Base-by-base conservation (phyloP, 2,329 filamentous ascomycete genomes). In the Samsoniella hepiali region DNA sequence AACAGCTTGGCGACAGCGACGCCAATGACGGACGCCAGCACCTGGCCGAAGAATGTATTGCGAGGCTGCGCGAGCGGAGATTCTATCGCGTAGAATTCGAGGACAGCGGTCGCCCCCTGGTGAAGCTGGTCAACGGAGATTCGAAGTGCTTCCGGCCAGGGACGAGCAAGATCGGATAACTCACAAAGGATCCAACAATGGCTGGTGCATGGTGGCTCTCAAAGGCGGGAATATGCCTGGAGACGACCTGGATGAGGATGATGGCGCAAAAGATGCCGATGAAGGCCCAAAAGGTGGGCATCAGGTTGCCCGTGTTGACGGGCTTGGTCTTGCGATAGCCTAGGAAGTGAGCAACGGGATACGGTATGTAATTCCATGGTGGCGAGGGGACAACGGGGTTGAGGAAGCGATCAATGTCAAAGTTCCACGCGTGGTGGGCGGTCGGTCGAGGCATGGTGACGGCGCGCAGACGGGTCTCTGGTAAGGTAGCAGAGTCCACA, bases 341-440 rank as follows among this genome's bases (percentile, higher is more conserved):
- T 2, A 96, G 76, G 68, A 91, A 89, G 67, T 86, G 84, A 27
- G 90, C 84, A 27, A 95, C 71, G 0, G 84, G 83, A 54, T 79
- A 79, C 0, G 92, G 93, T 1, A 96, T 71, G 51, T 79, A 76
- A 34, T 82, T 77, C 72, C 91, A 83, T 68, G 84, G 85, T 47
- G 89, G 88, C 15, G 83, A 78, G 9, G 90, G 90, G 31, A 96
- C 72, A 65, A 86, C 80, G 3, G 82, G 89, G 72, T 94, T 92
- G 58, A 96, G 73, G 72, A 88, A 86, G n/a, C 76, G 77, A 79
- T 97, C 93, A 67, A 96, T 84, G 75, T 95, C 86, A 75, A 96
- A 86, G 70, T 88, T 81, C 77, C 80, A 82, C 40, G 55, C 49
- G 50, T 61, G 58, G 27, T 54, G 58, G 29, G 38, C 31, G 3